Evolutionary conservation across 2,329 filamentous ascomycete genomes (phyloP), one percentile per base, ranked within the genome.

Genomic region (Microcyclospora pomicola): DNA sequence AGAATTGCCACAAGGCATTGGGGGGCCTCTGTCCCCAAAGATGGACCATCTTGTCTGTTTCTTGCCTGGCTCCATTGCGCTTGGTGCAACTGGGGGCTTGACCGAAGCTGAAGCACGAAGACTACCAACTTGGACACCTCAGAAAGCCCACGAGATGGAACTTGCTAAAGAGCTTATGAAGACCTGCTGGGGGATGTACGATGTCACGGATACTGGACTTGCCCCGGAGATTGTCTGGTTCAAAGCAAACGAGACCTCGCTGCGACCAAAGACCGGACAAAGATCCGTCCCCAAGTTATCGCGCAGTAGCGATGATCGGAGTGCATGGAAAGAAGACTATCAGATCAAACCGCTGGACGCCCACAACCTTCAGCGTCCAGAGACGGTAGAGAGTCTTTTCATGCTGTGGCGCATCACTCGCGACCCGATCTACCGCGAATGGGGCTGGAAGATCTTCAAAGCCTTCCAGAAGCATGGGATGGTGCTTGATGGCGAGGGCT

Each of bases 21-120:
- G 68, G 15, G 67, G 68, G 5, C 49, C 65, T 0, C 59, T 94
- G 15, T 76, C 74, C 11, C 80, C 86, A 16, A 95, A 95, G 62
- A 95, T 96, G 86, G 88, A 95, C 55, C 88, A 96, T 55, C 69
- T 95, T 6, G 87, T 92, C 27, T 95, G 88, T 63, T 96, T 95
- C 68, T 79, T 94, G 73, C 86, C 87, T 0, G 88, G 88, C 5
- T 93, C 87, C 4, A 93, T 95, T 51, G 87, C 87, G 0, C 71
- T 95, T 2, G 85, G 73, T 1, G 83, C 75, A 1, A 95, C 88
- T 0, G 81, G 76, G 29, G 88, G 88, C 2, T 59, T 80, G 27
- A 73, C 78, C 0, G 74, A 93, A 42, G 68, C 72, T 1, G 75
- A 84, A 53, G 86, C 87, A 10, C 77, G 74, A 49, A 80, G 81